These are phyloP conservation scores for barley (Hordeum vulgare) DNA, from an alignment of 176 grass and related monocot genomes.

Conservation along the genomic window MorexV3_pseudomolecules_assembly NC_058518.1:246059841-246060340, in stretches of 20 bases:
- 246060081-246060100: not conserved
- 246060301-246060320: no score
- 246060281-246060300: no score
- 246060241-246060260: no score
- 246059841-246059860: not conserved
- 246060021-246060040: not conserved
- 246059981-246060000: not conserved
- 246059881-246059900: not conserved
- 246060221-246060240: no score
- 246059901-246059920: not conserved
- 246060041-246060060: not conserved
- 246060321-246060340: no score
- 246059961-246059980: not conserved
- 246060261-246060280: no score
- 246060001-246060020: not conserved
- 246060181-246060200: no score
- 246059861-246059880: not conserved
- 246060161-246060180: no score
- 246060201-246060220: no score
- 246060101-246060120: not conserved
- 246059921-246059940: not conserved
- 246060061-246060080: not conserved
- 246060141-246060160: not conserved
- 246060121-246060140: not conserved
- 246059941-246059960: not conserved